Percentiles rank a stretch among this genome's conserved stretches.
phyloP scores from a whole-genome alignment of 768 basidiomycete species.

The Goffeauzyma gilvescens region DNA sequence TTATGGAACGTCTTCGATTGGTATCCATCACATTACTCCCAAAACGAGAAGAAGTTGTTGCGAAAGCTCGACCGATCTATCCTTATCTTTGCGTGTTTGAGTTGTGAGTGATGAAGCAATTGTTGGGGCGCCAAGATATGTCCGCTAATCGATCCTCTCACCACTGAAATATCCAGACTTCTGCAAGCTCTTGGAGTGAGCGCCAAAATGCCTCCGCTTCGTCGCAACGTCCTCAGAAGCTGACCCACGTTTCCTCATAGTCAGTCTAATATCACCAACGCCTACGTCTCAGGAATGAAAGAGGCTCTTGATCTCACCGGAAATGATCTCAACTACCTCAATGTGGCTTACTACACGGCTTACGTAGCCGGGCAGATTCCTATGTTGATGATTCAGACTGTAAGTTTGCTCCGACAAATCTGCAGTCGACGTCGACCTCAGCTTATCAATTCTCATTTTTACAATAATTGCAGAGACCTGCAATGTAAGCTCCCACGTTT shows the following conservation, averaged over 20 bases:
- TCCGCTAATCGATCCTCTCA: too few species aligned
- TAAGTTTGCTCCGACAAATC: too few species aligned
- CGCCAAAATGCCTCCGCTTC: too few species aligned
- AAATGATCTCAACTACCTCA: slow-evolving; percentile 17
- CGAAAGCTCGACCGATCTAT: slow-evolving; percentile 17
- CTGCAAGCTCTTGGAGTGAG: too few species aligned
- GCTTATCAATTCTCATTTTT: too few species aligned
- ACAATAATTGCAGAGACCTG: too few species aligned
- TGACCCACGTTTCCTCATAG: not conserved
- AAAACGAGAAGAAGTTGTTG: slow-evolving; percentile 12
- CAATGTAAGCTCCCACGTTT: too few species aligned
- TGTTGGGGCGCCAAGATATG: not conserved
- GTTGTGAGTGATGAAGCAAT: not conserved
- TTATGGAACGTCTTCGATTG: slow-evolving; percentile 17
- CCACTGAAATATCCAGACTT: too few species aligned
- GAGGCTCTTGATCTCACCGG: slow-evolving; percentile 17
- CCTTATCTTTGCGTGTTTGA: slow-evolving; percentile 18
- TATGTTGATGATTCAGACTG: slow-evolving; percentile 13
- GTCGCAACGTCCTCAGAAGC: too few species aligned
- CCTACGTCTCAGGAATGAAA: slow-evolving; percentile 18
- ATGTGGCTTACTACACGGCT: slow-evolving; percentile 10
- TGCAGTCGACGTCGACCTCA: too few species aligned
- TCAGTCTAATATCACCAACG: slow-evolving; percentile 19
- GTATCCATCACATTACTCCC: slow-evolving; percentile 15
- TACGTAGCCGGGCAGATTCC: slow-evolving; percentile 19